phyloP scores from a whole-genome alignment of 1,284 basidiomycete species.

The Ceratobasidium sp. region DNA sequence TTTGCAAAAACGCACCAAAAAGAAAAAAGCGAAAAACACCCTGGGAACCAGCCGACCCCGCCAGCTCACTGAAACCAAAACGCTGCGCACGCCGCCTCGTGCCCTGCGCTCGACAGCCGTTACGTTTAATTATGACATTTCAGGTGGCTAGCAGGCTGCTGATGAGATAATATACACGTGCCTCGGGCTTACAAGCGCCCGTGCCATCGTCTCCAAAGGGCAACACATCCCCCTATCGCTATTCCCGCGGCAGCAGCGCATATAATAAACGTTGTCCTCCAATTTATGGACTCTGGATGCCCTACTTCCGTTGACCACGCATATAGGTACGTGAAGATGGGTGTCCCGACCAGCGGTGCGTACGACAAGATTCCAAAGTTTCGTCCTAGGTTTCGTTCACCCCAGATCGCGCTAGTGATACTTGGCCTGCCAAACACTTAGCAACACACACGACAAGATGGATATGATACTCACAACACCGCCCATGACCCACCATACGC shows the following conservation, averaged over 20 bases:
- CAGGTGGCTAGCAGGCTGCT: too few relatives aligned
- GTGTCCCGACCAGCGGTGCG: slow-evolving; percentile 76
- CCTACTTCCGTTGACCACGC: slow-evolving; percentile 61
- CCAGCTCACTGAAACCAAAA: too few relatives aligned
- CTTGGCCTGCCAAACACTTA: slow-evolving; percentile 9
- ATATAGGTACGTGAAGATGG: slow-evolving; percentile 77
- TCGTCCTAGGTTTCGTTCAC: slow-evolving; percentile 68
- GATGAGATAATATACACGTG: slow-evolving; percentile 2
- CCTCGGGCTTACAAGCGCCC: slow-evolving; percentile 58
- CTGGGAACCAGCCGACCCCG: too few relatives aligned
- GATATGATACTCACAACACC: slow-evolving; percentile 62
- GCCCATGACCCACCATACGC: slow-evolving; percentile 76
- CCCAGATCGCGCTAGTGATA: slow-evolving; percentile 65
- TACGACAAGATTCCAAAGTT: slow-evolving; percentile 80
- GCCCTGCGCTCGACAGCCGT: too few relatives aligned
- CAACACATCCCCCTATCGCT: slow-evolving; percentile 57
- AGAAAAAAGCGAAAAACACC: too few relatives aligned
- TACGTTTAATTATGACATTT: too few relatives aligned
- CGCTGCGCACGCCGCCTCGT: too few relatives aligned
- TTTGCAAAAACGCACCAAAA: too few relatives aligned
- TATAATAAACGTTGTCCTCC: slow-evolving; percentile 70
- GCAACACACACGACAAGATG: too few relatives aligned
- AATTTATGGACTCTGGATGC: slow-evolving; percentile 50
- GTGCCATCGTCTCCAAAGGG: slow-evolving; percentile 72
- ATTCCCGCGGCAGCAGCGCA: slow-evolving; percentile 59